Conservation (phyloP, 176 grass and related monocot genomes). For the Rhynchospora tenuis region DNA sequence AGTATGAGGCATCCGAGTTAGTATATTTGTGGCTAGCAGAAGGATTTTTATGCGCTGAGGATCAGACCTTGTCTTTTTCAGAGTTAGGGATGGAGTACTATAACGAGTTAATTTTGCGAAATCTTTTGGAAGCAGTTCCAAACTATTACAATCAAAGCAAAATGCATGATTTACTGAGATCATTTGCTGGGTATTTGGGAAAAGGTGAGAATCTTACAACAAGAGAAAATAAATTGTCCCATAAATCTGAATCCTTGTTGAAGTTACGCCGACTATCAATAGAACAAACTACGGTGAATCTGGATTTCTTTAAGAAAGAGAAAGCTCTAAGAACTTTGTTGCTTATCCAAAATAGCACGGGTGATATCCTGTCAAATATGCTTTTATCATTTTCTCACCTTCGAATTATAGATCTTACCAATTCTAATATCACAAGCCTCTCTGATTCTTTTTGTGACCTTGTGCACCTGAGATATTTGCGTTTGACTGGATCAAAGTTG, state of each 20-base stretch:
- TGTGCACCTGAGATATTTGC: not conserved
- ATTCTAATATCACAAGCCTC: not conserved
- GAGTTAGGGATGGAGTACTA: conserved; percentile 19
- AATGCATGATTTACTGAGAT: conserved; percentile 4
- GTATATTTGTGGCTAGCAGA: conserved; percentile 21
- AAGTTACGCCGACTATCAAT: not conserved
- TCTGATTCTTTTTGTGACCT: not conserved
- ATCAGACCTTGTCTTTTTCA: not conserved
- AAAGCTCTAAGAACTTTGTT: not conserved
- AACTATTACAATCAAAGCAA: not conserved
- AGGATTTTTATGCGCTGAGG: conserved; percentile 12
- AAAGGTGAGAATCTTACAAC: not conserved
- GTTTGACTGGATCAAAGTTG: not conserved
- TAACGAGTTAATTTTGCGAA: conserved; percentile 17
- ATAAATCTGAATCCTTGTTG: too few relatives aligned
- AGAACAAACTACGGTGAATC: not conserved
- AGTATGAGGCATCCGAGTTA: not conserved
- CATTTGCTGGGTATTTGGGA: not conserved
- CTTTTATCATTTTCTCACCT: not conserved
- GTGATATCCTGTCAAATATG: not conserved
- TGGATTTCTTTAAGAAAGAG: not conserved
- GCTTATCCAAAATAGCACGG: too few relatives aligned
- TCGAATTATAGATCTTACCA: not conserved
- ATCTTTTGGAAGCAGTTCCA: conserved; percentile 15
- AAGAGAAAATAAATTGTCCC: not conserved